Conservation (phyloP, 2,329 filamentous ascomycete species). For the Mollisia scopiformis region DNA sequence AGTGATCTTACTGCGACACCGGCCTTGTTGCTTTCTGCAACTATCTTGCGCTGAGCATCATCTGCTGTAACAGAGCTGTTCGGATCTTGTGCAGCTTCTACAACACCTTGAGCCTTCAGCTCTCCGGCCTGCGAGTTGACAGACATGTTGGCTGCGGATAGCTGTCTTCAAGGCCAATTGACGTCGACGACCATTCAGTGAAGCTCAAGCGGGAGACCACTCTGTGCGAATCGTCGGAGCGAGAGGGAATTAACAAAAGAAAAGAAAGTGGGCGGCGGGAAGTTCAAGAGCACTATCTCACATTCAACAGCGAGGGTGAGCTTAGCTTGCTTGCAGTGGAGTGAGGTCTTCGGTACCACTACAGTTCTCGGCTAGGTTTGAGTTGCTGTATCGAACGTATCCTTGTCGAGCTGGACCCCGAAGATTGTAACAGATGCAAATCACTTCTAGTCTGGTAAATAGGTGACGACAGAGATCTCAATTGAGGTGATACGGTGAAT, state of each 20-base stretch:
- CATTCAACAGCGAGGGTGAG: neutral
- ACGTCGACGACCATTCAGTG: neutral
- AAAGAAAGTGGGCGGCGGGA: slow-evolving; percentile 5
- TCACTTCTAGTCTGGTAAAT: no score
- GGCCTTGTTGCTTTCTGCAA: slow-evolving; percentile 77
- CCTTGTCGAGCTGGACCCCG: neutral
- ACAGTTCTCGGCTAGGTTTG: neutral
- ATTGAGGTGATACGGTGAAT: neutral
- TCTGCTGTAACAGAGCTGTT: slow-evolving; percentile 68
- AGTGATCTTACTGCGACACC: slow-evolving; percentile 61
- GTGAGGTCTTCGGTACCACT: neutral
- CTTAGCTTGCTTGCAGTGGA: neutral
- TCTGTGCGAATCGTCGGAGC: neutral
- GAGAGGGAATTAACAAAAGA: slow-evolving; percentile 1
- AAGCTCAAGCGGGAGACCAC: neutral
- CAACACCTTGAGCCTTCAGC: slow-evolving; percentile 79
- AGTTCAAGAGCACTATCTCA: neutral
- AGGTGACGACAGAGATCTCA: neutral
- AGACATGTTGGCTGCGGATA: slow-evolving; percentile 27
- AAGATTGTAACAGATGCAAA: no score
- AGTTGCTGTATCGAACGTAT: no score
- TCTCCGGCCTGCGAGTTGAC: slow-evolving; percentile 51
- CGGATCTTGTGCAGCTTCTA: slow-evolving; percentile 77
- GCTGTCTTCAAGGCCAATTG: slow-evolving; percentile 7
- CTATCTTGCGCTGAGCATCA: slow-evolving; percentile 72